Evolutionary conservation across 495 filamentous ascomycete species (phyloP), one percentile per base, ranked within the genome.

Genomic region (Lasiosphaeria hispida): DNA sequence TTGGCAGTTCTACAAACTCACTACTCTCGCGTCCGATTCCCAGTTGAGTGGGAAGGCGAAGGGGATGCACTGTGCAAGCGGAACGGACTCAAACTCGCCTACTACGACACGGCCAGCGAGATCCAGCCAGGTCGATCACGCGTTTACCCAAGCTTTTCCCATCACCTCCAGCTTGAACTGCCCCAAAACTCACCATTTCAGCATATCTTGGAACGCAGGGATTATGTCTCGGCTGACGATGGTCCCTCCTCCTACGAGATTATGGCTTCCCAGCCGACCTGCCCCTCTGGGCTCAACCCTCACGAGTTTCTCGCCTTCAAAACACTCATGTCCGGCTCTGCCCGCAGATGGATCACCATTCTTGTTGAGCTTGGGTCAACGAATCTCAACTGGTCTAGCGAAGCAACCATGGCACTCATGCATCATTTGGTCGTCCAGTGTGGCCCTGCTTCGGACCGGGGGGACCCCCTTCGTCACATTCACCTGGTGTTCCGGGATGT

Each of bases 211-310:
- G 4, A 42, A 9, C 11, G n/a, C 14, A 10, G 18, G 10, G 15
- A 4, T 13, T 34, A 53, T 8, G 13, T 7, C 4, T 15, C 13
- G 10, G 50, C 14, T 6, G 17, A 9, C 38, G 63, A 76, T 17
- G 77, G 76, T 7, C 81, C 74, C 18, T 78, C 79, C 7, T 84
- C 78, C 30, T 80, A 85, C 66, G 69, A 84, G 50, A 64, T 80
- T 3, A 72, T 87, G 35, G 84, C 82, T 1, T 80, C 71, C 23
- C 79, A 84, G 48, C 73, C 64, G 0, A 67, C 69, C 18, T 83
- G 80, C 49, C 81, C 83, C 1, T 37, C 65, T 4, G 64, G 69
- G 3, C 49, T 84, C 14, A 75, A 72, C 23, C 49, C 75, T 1
- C 75, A 78, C 56, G 81, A 84, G 51, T 85, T 78, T 42, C 72